Evolutionary conservation across 2,329 filamentous ascomycete genomes (phyloP), one percentile per base, ranked within the genome.

Genomic region (Mollisia scopiformis): DNA sequence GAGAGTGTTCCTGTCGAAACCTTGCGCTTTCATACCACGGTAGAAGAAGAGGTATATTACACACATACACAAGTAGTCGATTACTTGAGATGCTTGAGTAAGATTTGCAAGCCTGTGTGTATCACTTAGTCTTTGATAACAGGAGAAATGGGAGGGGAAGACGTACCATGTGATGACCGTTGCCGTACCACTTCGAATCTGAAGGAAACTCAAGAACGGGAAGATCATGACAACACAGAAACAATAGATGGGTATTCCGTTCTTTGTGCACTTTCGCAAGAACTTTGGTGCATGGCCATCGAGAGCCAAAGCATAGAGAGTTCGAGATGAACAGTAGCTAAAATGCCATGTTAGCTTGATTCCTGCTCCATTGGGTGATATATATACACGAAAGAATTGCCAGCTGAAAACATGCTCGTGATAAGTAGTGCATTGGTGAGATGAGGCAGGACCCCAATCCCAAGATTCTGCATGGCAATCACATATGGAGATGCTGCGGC

Each of bases 371-470:
- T n/a, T n/a, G n/a, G n/a, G n/a, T n/a, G n/a, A n/a, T n/a, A n/a
- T n/a, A n/a, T n/a, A n/a, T n/a, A n/a, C n/a, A 84, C 78, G 75
- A 85, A 85, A 0, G 82, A 81, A 68, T 85, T 86, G 27, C 82
- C 84, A 5, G 83, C 83, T 1, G 82, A 85, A 82, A 82, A 86
- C 0, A 87, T 88, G 1, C 84, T 88, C 8, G 87, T 88, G 55
- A 90, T 77, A 66, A 91, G 84, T 21, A 85, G 85, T 27, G 82
- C 87, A 69, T 91, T 90, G 78, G 90, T 88, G 68, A 89, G 80
- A 64, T 86, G 84, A 69, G 88, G 84, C 6, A 91, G 80, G 1
- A 82, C 84, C 1, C 76, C 75, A 66, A 92, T 91, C 16, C 84
- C 81, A 2, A 89, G 81, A 23, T 82, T 79, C 71, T 87, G 81